phyloP scores from a whole-genome alignment of 2,329 filamentous ascomycete genomes.

The Didymella arachidicola region DNA sequence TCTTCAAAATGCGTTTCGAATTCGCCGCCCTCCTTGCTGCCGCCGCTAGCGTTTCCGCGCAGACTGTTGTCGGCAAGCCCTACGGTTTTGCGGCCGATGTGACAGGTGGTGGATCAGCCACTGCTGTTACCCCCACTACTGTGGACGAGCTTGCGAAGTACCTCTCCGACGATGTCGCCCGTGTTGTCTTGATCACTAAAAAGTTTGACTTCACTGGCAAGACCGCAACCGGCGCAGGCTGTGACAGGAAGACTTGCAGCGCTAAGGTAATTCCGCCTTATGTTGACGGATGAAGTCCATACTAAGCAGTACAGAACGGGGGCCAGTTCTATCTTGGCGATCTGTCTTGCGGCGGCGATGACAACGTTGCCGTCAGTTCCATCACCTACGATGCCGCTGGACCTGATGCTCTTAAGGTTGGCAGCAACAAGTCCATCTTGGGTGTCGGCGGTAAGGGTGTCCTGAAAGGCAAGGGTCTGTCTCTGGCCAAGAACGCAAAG shows the following conservation, averaged over 20 bases:
- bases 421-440: constrained; percentile 54
- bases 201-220: constrained; percentile 39
- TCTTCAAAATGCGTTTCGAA: constrained; percentile 32
- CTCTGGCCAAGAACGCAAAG: constrained; percentile 41
- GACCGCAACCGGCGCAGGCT: constrained; percentile 29
- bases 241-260: constrained; percentile 31
- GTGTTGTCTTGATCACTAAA: constrained; percentile 34
- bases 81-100: constrained; percentile 36
- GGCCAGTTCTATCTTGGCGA: constrained; percentile 36
- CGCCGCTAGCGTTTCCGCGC: constrained; percentile 28
- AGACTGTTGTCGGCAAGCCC: constrained; percentile 35
- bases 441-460: constrained; percentile 52
- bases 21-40: constrained; percentile 25
- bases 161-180: constrained; percentile 31
- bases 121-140: constrained; percentile 33
- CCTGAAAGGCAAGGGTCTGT: constrained; percentile 54
- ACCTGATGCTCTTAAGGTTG: constrained; percentile 42
- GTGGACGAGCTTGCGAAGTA: constrained; percentile 33
- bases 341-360: constrained; percentile 29
- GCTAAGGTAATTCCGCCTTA: not conserved
- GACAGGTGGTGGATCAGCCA: constrained; percentile 35
- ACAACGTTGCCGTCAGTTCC: constrained; percentile 32
- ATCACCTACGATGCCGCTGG: constrained; percentile 49
- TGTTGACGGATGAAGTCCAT: not conserved
- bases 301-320: constrained; percentile 10